These are phyloP conservation scores for Mucor plumbeus DNA, from an alignment of 371 early-diverging fungal genomes.

Conservation along the genomic window DNA sequence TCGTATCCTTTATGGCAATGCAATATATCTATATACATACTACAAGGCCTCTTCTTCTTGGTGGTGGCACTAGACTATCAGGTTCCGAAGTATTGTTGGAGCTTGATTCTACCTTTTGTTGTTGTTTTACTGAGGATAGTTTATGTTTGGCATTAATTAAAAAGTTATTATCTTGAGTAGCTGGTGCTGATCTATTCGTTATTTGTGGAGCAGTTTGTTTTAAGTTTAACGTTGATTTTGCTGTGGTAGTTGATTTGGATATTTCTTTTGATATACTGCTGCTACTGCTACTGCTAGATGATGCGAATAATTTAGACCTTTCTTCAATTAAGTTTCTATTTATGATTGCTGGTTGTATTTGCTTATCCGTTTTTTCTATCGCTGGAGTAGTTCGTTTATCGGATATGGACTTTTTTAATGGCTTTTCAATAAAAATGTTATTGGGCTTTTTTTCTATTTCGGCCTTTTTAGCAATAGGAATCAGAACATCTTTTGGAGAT, in stretches of 20 bases:
- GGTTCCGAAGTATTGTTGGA: neutral
- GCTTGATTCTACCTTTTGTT: neutral
- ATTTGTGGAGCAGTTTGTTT: neutral
- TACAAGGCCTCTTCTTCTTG: slow-evolving; percentile 11
- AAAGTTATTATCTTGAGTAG: slow-evolving; percentile 8
- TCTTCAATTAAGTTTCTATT: neutral
- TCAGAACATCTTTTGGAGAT: neutral
- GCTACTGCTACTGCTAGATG: neutral
- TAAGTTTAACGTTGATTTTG: neutral
- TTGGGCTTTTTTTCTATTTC: neutral
- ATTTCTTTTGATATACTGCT: neutral
- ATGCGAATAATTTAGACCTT: neutral
- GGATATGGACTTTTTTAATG: neutral
- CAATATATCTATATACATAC: slow-evolving; percentile 4
- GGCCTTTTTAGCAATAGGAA: neutral
- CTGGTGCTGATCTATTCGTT: neutral
- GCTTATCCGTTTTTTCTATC: neutral
- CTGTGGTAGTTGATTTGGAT: neutral
- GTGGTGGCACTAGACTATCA: neutral
- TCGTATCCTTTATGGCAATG: neutral
- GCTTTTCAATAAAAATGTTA: neutral
- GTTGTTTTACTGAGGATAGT: neutral
- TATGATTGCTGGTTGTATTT: neutral
- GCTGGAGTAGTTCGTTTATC: neutral
- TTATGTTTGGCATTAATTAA: slow-evolving; percentile 15